Evolutionary conservation across 257 asterid species (phyloP), one percentile per base, ranked within the genome.

Genomic region (Penstemon barbatus): DNA sequence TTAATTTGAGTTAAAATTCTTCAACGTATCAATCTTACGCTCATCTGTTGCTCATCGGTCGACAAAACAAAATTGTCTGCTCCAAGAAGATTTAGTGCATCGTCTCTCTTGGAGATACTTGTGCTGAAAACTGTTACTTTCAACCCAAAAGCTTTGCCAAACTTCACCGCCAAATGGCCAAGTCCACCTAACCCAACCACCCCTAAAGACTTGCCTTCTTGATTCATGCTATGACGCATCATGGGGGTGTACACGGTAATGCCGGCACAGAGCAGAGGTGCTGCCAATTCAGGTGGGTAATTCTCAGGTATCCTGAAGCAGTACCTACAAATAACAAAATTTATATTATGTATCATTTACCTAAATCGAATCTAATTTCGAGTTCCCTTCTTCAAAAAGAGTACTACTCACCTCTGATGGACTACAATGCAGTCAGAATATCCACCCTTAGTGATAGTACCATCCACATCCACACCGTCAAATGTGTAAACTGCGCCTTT

Each of bases 191-290:
- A 81, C 48, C 99, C 99, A 43, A 93, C 74, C 55, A 93, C 89
- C 53, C 99, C 99, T 63, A 93, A 71, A 15, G 96, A 85, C 66
- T 93, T 93, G 7, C 96, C 99, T 0, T 94, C 86, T 67, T 83
- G 96, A 57, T 90, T 88, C 97, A 93, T 93, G 77, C 81, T 83
- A 68, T 90, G 91, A 60, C 85, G 71, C 49, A 88, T 70, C 97
- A 93, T 93, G 15, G 99, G 99, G 62, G 91, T 63, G 77, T 85
- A 93, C 46, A 89, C 96, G 8, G 97, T 93, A 64, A 93, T 90
- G 56, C 98, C 98, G 64, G 98, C 98, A 76, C 98, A 92, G 0
- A 92, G 83, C 79, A 92, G 81, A 3, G 99, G 99, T 48, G 97
- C 97, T 42, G 97, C 97, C 55, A 73, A 70, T 56, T 80, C 83